Evolutionary conservation across 352 stramenopile species (phyloP), one percentile per base, ranked within the genome.

Genomic region (Phytophthora foliorum): DNA sequence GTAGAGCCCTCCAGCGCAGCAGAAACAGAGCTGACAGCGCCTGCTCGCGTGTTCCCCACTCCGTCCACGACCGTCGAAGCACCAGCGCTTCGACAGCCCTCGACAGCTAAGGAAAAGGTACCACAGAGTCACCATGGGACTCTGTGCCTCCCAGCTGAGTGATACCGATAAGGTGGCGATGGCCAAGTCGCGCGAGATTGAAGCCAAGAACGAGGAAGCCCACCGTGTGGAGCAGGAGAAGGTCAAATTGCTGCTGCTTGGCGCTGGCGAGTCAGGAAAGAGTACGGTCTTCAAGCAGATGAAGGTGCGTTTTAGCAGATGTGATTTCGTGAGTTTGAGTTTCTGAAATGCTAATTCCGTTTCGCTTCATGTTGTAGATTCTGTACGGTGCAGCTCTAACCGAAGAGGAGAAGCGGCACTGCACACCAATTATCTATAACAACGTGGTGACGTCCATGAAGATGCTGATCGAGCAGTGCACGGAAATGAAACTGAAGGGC

Each of bases 201-300:
- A 93, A 60, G 77, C 81, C 41, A 91, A 91, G 64, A 93, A 93
- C 51, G 86, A 92, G 64, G 84, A 92, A 57, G 86, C 84, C 11
- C 86, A 94, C 25, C 84, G 84, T 10, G 84, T 83, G 16, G 86
- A 94, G 66, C 86, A 92, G 57, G 86, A 94, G 59, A 98, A 99
- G 69, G 94, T 99, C 57, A 99, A 99, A 84, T 81, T 99, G 49
- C 77, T 99, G 24, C 78, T 98, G 31, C 81, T 99, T 5, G 96
- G 96, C 8, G 94, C 95, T 8, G 96, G 95, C 52, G 95, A 98
- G 80, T 98, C 92, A 57, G 95, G 95, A 44, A 98, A 99, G 75
- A 98, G 91, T 39, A 98, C 96, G 16, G 97, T 97, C 53, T 97
- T 97, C 77, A 97, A 97, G 75, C 90, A 97, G 68, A 97, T 97